phyloP scores from a whole-genome alignment of 208 protist genomes.

The Acanthamoeba healyi region DNA sequence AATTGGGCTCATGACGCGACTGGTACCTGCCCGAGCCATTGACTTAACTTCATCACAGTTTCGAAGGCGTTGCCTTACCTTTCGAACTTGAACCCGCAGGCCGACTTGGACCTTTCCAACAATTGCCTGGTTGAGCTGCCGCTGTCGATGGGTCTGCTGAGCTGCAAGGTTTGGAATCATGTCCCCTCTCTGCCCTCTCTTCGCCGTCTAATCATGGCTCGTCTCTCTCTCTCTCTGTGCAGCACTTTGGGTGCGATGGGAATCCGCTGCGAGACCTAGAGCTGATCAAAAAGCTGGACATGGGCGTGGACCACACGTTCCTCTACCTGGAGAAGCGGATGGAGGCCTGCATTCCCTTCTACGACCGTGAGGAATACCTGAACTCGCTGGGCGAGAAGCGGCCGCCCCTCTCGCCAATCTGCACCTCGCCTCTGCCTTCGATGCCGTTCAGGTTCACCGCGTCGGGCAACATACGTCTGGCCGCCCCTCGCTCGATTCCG shows the following conservation, averaged over 20 bases:
- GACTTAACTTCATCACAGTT: neutral
- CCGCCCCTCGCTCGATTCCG: too few relatives aligned
- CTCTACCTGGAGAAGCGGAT: constrained; percentile 10
- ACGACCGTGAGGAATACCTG: neutral
- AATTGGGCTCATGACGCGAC: neutral
- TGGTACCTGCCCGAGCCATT: neutral
- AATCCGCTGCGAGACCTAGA: neutral
- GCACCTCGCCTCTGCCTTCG: neutral
- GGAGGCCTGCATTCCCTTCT: neutral
- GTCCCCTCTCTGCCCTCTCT: neutral
- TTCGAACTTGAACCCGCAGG: neutral
- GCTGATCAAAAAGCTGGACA: neutral
- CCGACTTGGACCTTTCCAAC: neutral
- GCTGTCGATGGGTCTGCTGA: constrained; percentile 27
- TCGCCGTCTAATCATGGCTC: neutral
- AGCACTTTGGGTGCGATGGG: neutral
- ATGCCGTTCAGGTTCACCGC: neutral
- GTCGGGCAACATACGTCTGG: neutral
- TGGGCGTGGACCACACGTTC: neutral
- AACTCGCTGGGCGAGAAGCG: neutral
- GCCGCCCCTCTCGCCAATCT: neutral
- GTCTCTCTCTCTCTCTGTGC: neutral
- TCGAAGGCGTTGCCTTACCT: neutral
- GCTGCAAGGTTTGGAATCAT: neutral
- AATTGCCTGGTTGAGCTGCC: neutral